Conservation (phyloP, 441 rosid genomes). For the Biscutella laevigata region DNA sequence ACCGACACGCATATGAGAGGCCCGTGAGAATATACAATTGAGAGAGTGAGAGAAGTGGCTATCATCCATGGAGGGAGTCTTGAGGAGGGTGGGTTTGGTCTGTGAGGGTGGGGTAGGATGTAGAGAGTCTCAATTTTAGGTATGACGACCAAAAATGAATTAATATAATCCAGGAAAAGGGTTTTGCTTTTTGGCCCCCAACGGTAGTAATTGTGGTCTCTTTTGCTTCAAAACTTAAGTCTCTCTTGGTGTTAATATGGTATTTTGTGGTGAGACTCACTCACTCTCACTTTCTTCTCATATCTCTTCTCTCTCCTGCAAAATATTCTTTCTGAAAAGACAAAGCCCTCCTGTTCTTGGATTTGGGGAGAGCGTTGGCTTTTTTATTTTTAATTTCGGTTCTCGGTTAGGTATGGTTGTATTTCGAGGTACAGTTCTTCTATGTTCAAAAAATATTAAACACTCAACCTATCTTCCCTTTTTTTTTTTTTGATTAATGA, state of each 20-base stretch:
- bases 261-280: conserved; percentile 8
- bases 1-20: conserved; percentile 77
- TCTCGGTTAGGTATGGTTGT: conserved; percentile 8
- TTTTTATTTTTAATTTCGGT: too few relatives aligned
- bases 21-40: conserved; percentile 89
- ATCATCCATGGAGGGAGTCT: not conserved
- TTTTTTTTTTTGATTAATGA: not conserved
- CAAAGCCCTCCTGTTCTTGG: conserved; percentile 16
- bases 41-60: conserved; percentile 2
- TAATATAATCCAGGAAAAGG: conserved; percentile 10
- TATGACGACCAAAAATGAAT: conserved; percentile 15
- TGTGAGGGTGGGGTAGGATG: not conserved
- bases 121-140: conserved; percentile 18
- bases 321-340: conserved; percentile 12
- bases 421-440: conserved; percentile 19
- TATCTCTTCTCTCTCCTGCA: not conserved
- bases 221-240: conserved; percentile 6
- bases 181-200: conserved; percentile 24
- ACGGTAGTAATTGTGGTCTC: conserved; percentile 21
- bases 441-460: not conserved
- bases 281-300: not conserved
- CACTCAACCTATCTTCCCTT: not conserved
- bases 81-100: conserved; percentile 8
- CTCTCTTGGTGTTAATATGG: conserved; percentile 20
- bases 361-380: conserved; percentile 14